Base-by-base conservation (phyloP, 805 yeast species). In the Suhomyces sp. region DNA sequence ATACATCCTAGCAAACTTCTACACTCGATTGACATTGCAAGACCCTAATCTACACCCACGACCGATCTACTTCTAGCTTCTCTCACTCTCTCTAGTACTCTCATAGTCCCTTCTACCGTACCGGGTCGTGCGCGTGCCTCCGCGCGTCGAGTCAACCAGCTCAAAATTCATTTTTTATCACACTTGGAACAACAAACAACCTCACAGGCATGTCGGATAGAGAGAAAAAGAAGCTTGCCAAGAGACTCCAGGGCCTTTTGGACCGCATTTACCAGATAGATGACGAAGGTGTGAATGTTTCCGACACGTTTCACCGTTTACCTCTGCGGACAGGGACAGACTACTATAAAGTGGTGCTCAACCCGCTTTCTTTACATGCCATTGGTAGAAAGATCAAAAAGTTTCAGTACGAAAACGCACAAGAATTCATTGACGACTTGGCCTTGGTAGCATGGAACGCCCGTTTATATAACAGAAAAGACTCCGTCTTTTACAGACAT, bases 381-480 rank as follows among this genome's bases (percentile, higher is more conserved):
- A 81, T 92, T 53, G 84, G 81, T 53, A 80, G 84, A 58, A 77
- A 81, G 54, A 69, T 88, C 35, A 82, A 82, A 54, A 74, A 78
- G 41, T 70, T 68, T 48, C 71, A 70, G 54, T 92, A 91, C 71
- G 66, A 72, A 5, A 75, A 75, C 46, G 82, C 89, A 0, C 87
- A 85, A 60, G 85, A 83, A 45, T 91, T 90, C 67, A 72, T 92
- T 36, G 79, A 75, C 53, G 97, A 92, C 67, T 66, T 92, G 54
- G 90, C 87, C 0, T 96, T 89, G 67, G 87, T 93, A 49, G 81
- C 90, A 1, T 90, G 96, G 91, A 93, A 93, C 65, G 97, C 97
- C 2, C 82, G 89, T 55, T 81, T 86, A 46, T 93, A 86, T 69
- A 93, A 93, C 69, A 84, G 84, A 53, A 85, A 84, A 56, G 84